phyloP scores from a whole-genome alignment of 2,329 filamentous ascomycete species.

The Biscogniauxia sp. region DNA sequence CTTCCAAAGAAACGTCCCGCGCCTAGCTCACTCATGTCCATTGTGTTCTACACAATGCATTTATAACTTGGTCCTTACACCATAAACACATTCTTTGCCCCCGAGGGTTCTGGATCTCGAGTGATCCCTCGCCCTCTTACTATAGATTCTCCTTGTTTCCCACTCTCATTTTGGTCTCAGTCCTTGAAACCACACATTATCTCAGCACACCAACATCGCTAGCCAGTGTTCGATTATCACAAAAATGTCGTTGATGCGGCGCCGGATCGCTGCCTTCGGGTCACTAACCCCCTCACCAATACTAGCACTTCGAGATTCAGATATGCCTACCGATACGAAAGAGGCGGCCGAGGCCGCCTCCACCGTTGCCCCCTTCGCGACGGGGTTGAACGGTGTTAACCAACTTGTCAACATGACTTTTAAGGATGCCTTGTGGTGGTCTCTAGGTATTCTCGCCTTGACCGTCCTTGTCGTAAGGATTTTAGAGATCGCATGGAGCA shows the following conservation, averaged over 20 bases:
- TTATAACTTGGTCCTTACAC: constrained; percentile 20
- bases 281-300: constrained; percentile 26
- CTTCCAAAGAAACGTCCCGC: constrained; percentile 19
- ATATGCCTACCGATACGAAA: constrained; percentile 15
- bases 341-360: constrained; percentile 30
- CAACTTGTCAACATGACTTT: constrained; percentile 57
- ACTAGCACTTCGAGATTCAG: constrained; percentile 27
- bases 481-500: constrained; percentile 51
- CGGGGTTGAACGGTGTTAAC: constrained; percentile 59
- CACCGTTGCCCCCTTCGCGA: constrained; percentile 55
- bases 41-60: constrained; percentile 31
- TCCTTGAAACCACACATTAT: constrained; percentile 5
- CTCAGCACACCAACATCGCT: constrained; percentile 7
- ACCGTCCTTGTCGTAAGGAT: constrained; percentile 53
- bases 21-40: constrained; percentile 3
- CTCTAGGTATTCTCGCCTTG: constrained; percentile 54
- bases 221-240: constrained; percentile 9
- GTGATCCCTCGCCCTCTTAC: constrained; percentile 12
- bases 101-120: constrained; percentile 21
- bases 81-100: constrained; percentile 23
- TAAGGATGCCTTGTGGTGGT: constrained; percentile 59
- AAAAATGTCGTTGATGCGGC: constrained; percentile 32
- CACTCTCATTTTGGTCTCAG: constrained; percentile 8
- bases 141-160: constrained; percentile 28
- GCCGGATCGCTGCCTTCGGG: constrained; percentile 33